phyloP scores from a whole-genome alignment of 2,329 filamentous ascomycete genomes.

The Curvularia verruculosa region DNA sequence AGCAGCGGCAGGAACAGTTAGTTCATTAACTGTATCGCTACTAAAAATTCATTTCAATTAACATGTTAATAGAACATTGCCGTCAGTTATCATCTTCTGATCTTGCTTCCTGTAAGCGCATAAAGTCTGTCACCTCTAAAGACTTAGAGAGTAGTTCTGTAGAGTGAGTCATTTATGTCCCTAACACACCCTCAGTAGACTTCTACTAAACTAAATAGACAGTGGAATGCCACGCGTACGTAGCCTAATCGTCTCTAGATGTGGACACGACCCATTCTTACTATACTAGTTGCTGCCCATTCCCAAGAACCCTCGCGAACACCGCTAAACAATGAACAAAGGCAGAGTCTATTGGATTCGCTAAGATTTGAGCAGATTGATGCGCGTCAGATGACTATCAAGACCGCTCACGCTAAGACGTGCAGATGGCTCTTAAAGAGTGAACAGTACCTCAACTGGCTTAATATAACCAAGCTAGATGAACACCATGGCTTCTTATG shows the following conservation, averaged over 20 bases:
- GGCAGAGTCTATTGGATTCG: conserved; percentile 37
- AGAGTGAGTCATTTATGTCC: conserved; percentile 8
- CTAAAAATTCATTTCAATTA: not conserved
- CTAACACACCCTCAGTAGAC: not conserved
- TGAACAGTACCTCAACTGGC: conserved; percentile 49
- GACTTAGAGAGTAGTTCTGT: conserved; percentile 1
- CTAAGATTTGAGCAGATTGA: conserved; percentile 51
- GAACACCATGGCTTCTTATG: conserved; percentile 53
- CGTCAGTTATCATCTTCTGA: conserved; percentile 6
- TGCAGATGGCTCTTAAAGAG: conserved; percentile 52
- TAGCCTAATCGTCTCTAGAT: not conserved
- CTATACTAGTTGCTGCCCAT: not conserved
- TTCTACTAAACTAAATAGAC: conserved; percentile 6
- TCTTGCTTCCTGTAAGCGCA: conserved; percentile 10
- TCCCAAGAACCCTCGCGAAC: not conserved
- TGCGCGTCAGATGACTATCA: conserved; percentile 47
- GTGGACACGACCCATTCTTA: not conserved
- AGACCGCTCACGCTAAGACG: conserved; percentile 46
- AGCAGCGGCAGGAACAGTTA: conserved; percentile 10
- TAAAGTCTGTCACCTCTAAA: conserved; percentile 1
- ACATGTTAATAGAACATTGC: conserved; percentile 4
- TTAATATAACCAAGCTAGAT: conserved; percentile 32
- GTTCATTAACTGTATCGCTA: conserved; percentile 4
- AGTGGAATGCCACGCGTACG: conserved; percentile 9
- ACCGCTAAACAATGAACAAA: conserved; percentile 9